Percentiles rank a stretch among this genome's conserved stretches.
These are phyloP conservation scores for Quercus aquifolioides DNA, from an alignment of 306 rosid species.

Conservation along the genomic window DNA sequence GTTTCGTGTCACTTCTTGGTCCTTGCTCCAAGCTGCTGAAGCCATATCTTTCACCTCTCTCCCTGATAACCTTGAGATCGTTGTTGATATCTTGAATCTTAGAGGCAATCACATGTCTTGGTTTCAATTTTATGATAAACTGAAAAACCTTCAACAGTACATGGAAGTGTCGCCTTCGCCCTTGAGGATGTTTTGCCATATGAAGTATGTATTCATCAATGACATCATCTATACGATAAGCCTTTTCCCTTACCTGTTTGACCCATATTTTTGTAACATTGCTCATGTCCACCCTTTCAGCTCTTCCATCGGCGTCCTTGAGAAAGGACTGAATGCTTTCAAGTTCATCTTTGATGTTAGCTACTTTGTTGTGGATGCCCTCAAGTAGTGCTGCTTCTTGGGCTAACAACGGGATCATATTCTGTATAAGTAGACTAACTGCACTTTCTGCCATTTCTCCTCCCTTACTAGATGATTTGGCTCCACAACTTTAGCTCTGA, in stretches of 20 bases:
- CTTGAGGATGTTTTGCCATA: background rate
- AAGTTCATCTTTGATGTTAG: background rate
- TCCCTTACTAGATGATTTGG: background rate
- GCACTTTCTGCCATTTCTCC: background rate
- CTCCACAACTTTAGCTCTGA: no score
- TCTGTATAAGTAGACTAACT: background rate
- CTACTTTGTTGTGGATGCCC: background rate
- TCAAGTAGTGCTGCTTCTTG: background rate
- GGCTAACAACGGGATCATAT: background rate
- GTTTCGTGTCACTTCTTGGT: background rate
- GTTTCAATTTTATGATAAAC: background rate
- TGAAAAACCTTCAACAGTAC: background rate
- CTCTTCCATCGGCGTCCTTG: background rate
- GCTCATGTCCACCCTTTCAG: background rate
- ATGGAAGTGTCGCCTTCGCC: background rate
- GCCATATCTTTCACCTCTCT: background rate
- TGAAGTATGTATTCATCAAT: background rate
- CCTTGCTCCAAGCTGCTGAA: background rate
- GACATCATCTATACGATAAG: slow-evolving; percentile 2
- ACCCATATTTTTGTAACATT: background rate
- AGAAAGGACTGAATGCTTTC: background rate
- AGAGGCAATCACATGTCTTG: background rate
- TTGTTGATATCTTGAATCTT: background rate
- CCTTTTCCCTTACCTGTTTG: background rate
- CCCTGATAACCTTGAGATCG: background rate